phyloP scores from a whole-genome alignment of 2,329 filamentous ascomycete species.

The Phyllosticta citriasiana region DNA sequence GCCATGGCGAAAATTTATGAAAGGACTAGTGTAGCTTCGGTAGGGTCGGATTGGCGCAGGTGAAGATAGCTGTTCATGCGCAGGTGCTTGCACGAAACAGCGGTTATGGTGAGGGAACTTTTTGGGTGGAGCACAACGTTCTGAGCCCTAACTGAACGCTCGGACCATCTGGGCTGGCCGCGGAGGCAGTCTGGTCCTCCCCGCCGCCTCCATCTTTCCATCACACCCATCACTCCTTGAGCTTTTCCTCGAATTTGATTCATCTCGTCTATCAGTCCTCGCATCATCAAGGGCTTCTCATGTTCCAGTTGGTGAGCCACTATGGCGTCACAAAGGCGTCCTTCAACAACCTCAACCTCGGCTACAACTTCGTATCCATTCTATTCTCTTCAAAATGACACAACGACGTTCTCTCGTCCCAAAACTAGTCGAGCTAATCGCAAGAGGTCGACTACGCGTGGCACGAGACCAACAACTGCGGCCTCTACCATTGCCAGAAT shows the following conservation, averaged over 20 bases:
- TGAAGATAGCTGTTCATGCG: background rate
- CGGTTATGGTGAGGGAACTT: background rate
- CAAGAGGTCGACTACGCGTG: conserved; percentile 31
- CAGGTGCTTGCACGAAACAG: background rate
- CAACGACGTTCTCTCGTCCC: conserved; percentile 26
- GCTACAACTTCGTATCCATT: conserved; percentile 23
- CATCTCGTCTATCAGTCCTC: background rate
- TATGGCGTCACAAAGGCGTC: conserved; percentile 18
- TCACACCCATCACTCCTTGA: background rate
- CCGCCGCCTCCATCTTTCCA: background rate
- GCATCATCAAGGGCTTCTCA: background rate
- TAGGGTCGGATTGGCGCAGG: background rate
- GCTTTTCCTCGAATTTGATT: background rate
- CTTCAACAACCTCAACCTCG: conserved; percentile 23
- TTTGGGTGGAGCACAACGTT: background rate
- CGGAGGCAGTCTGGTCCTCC: background rate
- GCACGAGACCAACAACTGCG: conserved; percentile 42
- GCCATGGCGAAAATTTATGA: conserved; percentile 48
- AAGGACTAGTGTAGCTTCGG: background rate
- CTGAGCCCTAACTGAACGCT: conserved; percentile 7
- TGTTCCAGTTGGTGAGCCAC: conserved; percentile 1
- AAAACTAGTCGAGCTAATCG: conserved; percentile 19
- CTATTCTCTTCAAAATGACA: conserved; percentile 26
- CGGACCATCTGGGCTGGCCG: background rate
- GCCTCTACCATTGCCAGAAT: conserved; percentile 48